These are phyloP conservation scores for Phialocephala sp. DNA, from an alignment of 2,329 filamentous ascomycete genomes.

Conservation along the genomic window DNA sequence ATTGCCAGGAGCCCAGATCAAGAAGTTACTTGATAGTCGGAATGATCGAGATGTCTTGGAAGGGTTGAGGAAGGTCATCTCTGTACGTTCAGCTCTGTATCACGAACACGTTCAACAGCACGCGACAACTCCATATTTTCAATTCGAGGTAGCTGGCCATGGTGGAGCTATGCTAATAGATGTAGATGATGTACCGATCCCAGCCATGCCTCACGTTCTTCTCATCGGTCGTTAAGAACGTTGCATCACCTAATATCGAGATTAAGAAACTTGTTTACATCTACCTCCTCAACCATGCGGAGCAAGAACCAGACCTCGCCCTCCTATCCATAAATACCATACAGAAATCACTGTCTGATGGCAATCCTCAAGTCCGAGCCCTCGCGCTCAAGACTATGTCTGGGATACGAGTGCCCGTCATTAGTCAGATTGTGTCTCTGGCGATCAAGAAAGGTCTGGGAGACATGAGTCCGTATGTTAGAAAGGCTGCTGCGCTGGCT, in stretches of 20 bases:
- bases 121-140: constrained; percentile 1
- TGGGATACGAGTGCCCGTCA: constrained; percentile 94
- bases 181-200: constrained; percentile 90
- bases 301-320: constrained; percentile 93
- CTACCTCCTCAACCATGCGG: constrained; percentile 95
- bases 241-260: constrained; percentile 89
- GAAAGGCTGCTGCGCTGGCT: constrained; percentile 89
- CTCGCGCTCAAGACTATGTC: constrained; percentile 97
- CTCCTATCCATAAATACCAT: constrained; percentile 98
- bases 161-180: constrained; percentile 4
- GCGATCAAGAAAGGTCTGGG: constrained; percentile 93
- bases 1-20: constrained; percentile 82
- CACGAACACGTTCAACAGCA: constrained; percentile 1
- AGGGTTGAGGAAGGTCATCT: constrained; percentile 84
- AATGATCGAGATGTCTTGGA: constrained; percentile 93
- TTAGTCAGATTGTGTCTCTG: constrained; percentile 94
- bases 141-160: background rate
- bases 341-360: constrained; percentile 93
- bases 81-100: constrained; percentile 59
- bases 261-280: constrained; percentile 99
- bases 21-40: constrained; percentile 92
- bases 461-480: constrained; percentile 93
- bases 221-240: constrained; percentile 97
- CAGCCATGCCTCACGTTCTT: constrained; percentile 92
- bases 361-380: constrained; percentile 87